phyloP scores from a whole-genome alignment of 73 alveolate species.

The Tetrahymena elliotti region DNA sequence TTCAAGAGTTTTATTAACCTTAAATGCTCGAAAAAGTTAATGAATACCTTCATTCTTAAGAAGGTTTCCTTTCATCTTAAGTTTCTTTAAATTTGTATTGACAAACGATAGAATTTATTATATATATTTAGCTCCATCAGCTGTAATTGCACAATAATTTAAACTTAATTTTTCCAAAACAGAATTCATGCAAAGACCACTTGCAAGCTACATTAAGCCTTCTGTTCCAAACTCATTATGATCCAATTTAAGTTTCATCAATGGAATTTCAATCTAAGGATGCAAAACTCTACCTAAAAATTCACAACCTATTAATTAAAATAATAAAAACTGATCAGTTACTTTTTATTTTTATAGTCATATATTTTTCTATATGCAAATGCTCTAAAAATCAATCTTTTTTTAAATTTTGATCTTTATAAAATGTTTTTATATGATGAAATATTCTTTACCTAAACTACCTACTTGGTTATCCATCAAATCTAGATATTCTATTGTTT shows the following conservation, averaged over 20 bases:
- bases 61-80: slow-evolving; percentile 13
- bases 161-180: slow-evolving; percentile 11
- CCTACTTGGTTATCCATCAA: slow-evolving; percentile 34
- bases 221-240: slow-evolving; percentile 34
- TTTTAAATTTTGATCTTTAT: too few relatives aligned
- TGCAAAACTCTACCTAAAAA: slow-evolving; percentile 22
- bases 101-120: slow-evolving; percentile 22
- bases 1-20: slow-evolving; percentile 29
- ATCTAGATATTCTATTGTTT: slow-evolving; percentile 20
- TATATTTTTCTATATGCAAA: not conserved
- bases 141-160: slow-evolving; percentile 31
- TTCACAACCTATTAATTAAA: slow-evolving; percentile 5
- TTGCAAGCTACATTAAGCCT: slow-evolving; percentile 10
- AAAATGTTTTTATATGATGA: too few relatives aligned
- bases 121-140: slow-evolving; percentile 24
- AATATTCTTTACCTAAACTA: not conserved
- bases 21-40: slow-evolving; percentile 27
- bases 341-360: not conserved
- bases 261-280: slow-evolving; percentile 18
- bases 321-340: not conserved
- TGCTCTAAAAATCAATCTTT: too few relatives aligned
- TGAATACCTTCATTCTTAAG: slow-evolving; percentile 22
- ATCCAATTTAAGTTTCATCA: slow-evolving; percentile 30
- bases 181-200: slow-evolving; percentile 22
- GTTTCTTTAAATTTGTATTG: slow-evolving; percentile 23